A percentile compares a stretch with the other conserved stretches of the same genome.
Conservation (phyloP, 225 moss, liverwort and hornwort genomes). For the Physcomitrium patens region DNA sequence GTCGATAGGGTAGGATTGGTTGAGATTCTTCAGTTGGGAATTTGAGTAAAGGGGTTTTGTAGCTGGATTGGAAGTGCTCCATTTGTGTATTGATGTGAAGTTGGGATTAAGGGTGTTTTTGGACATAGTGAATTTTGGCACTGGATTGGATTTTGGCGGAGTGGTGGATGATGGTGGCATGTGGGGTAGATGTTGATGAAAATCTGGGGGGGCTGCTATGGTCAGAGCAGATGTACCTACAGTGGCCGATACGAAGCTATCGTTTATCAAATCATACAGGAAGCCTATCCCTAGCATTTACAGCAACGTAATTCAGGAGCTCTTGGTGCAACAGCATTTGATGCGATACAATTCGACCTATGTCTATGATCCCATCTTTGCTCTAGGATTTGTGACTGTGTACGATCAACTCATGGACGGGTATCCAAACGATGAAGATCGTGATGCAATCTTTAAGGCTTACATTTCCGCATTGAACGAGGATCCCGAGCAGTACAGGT, state of each 20-base stretch:
- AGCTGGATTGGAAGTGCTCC: neutral
- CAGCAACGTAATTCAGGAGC: constrained; percentile 93
- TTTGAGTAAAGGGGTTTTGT: no score
- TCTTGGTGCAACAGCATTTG: constrained; percentile 92
- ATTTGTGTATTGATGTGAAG: neutral
- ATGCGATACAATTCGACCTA: constrained; percentile 98
- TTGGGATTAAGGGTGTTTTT: neutral
- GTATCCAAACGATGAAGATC: constrained; percentile 66
- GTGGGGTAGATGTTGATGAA: constrained; percentile 36
- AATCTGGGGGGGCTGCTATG: constrained; percentile 37
- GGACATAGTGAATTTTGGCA: neutral
- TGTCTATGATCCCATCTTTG: constrained; percentile 84
- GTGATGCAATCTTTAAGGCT: constrained; percentile 84
- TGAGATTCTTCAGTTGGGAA: no score
- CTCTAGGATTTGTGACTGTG: constrained; percentile 87
- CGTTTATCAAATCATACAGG: constrained; percentile 69
- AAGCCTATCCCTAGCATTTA: constrained; percentile 97
- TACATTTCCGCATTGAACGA: constrained; percentile 83
- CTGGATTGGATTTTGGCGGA: constrained; percentile 7
- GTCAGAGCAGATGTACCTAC: constrained; percentile 77
- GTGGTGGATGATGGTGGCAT: neutral
- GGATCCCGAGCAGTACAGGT: constrained; percentile 85
- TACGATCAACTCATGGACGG: constrained; percentile 97
- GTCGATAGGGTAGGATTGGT: neutral
- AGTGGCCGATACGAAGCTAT: constrained; percentile 75